Base-by-base conservation (phyloP, 1,284 basidiomycete genomes). In the Tilletia caries region DNA sequence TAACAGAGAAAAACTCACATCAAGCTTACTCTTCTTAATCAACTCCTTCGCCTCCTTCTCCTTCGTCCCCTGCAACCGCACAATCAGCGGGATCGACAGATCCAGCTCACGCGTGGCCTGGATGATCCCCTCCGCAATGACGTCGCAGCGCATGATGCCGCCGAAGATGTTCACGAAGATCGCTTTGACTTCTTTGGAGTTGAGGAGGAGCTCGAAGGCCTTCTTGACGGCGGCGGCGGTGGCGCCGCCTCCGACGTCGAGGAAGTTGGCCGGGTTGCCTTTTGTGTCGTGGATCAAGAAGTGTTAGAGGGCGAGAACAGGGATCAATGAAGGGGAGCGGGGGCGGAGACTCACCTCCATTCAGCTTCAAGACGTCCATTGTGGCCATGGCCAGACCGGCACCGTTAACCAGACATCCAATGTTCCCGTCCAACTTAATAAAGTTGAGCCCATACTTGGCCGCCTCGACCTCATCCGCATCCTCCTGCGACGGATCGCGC, bases 311-410 rank as follows among this genome's bases (percentile, higher is more conserved):
- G 41, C 18, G 10, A 44, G 41, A 8, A 10, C 41, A 44, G 10
- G 18, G 18, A 44, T 10, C 41, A 8, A 44, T 18, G 41, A 8
- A 10, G 18, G 20, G 25, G 18, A 44, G 18, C 18, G 41, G 18
- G 41, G 18, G 41, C 8, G 41, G 10, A 44, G 41, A 44, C 41
- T 44, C 41, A n/a, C n/a, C n/a, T 15, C 79, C 79, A 83, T 96
- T 92, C 70, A 97, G 87, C 72, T 95, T 90, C 70, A 99, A 88
- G 43, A 98, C 95, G 83, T 99, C 96, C 95, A 99, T 98, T 67
- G 96, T 99, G 34, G 96, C 96, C 96, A 99, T 99, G 67, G 96
- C 96, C 71, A 99, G 87, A 84, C 96, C 96, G 71, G 96, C 96
- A 80, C 96, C 96, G 83, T 99, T 99, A 75, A 99, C 96, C 70